Base-by-base conservation (phyloP, 139 green algal genomes). In the Auxenochlorella pyrenoidosa region DNA sequence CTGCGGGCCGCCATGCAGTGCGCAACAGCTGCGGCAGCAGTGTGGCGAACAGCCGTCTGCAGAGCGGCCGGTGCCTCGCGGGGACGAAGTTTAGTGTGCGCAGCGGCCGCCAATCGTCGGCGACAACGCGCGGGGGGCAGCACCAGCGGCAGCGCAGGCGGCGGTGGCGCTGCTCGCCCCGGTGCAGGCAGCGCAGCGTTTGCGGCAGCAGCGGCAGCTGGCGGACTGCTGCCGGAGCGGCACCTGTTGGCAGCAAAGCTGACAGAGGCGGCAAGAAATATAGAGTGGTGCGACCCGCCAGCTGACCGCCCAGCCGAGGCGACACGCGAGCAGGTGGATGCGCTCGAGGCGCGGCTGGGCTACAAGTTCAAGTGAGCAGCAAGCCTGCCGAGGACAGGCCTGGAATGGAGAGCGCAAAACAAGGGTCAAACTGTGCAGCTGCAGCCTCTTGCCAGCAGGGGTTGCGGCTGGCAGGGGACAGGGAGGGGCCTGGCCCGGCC, bases 171-270 rank as follows among this genome's bases (percentile, higher is more conserved):
- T 51, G 40, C 73, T 18, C 28, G 38, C n/a, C 8, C 34, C 2
- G 28, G 47, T 54, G 41, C 59, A 40, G 80, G 59, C 36, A 30
- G 51, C 79, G 59, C 24, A 24, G 58, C 79, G 28, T 26, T 24
- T 41, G 24, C 28, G 4, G 60, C 43, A 21, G 63, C 63, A 32
- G 79, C 58, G 34, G 54, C 47, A 8, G 13, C 18, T 12, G 26
- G 58, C 34, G 79, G 30, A 5, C 58, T 58, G 0, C 16, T 85
- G 30, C 24, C 18, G 0, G 30, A 85, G 36, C 80, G 80, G 8
- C 40, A 41, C 2, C 36, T 77, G 40, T 63, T 85, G 43, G 80
- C 40, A 41, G 80, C 75, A 6, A 85, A 85, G 80, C 80, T 85
- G 38, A 76, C 63, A 18, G 34, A 63, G 0, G 77, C 80, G 4